These are phyloP conservation scores for Forsythia suspensa DNA, from an alignment of 257 asterid species.

Conservation along the genomic window DNA sequence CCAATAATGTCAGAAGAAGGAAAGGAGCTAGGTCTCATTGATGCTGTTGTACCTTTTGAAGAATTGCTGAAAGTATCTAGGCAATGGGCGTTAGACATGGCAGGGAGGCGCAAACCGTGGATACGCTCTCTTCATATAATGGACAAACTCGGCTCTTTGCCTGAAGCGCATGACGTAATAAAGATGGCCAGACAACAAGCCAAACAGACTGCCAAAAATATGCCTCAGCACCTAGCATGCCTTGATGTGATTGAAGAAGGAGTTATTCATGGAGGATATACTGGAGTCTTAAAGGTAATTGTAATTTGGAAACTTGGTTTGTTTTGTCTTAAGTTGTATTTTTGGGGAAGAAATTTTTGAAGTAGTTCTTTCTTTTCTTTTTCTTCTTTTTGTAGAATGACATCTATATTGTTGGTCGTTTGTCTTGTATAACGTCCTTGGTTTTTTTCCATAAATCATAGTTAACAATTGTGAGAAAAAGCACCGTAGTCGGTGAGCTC, in stretches of 20 bases:
- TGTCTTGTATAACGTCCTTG: not conserved
- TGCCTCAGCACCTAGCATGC: constrained; percentile 95
- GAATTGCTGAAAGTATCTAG: constrained; percentile 76
- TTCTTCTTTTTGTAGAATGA: not conserved
- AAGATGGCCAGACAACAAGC: constrained; percentile 70
- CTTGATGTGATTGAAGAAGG: constrained; percentile 93
- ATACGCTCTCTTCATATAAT: constrained; percentile 74
- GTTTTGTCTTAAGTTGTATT: constrained; percentile 11
- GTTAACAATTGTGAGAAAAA: not conserved
- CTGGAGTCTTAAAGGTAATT: constrained; percentile 78
- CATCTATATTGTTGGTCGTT: constrained; percentile 16
- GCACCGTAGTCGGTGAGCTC: not conserved
- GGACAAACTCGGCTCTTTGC: constrained; percentile 76
- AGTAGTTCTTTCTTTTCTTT: not conserved
- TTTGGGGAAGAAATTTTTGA: constrained; percentile 1
- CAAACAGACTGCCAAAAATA: constrained; percentile 61
- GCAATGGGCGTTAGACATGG: constrained; percentile 86
- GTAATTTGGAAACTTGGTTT: constrained; percentile 19
- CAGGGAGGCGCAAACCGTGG: constrained; percentile 78
- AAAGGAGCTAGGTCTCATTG: constrained; percentile 77
- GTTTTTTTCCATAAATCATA: not conserved
- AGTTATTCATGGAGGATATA: constrained; percentile 87
- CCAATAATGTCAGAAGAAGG: constrained; percentile 87
- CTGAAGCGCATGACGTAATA: constrained; percentile 59
- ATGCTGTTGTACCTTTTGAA: constrained; percentile 67